A percentile compares a stretch with the other conserved stretches of the same genome.
phyloP scores from a whole-genome alignment of 352 stramenopile genomes.

The Phytophthora colocasiae region DNA sequence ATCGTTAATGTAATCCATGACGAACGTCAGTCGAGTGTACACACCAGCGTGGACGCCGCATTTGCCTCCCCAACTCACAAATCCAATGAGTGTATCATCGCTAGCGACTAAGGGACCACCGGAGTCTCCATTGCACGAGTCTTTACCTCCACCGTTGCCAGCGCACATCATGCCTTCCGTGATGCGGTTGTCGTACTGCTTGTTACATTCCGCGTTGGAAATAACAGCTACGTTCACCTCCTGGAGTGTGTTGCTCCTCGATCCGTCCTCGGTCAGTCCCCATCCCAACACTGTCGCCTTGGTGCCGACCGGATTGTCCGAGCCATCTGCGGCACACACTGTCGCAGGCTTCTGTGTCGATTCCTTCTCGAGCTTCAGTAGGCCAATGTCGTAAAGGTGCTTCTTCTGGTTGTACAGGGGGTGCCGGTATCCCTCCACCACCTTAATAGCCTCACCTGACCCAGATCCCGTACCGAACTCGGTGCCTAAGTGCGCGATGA shows the following conservation, averaged over 20 bases:
- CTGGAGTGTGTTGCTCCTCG: conserved; percentile 39
- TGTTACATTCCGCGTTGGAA: conserved; percentile 61
- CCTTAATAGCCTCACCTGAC: conserved; percentile 31
- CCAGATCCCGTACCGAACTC: conserved; percentile 17
- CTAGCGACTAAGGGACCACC: conserved; percentile 57
- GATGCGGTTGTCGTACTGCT: conserved; percentile 60
- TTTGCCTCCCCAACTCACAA: conserved; percentile 66
- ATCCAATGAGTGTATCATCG: conserved; percentile 52
- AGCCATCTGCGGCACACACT: conserved; percentile 49
- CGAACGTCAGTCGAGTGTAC: conserved; percentile 57
- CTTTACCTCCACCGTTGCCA: conserved; percentile 50
- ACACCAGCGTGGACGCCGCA: conserved; percentile 60
- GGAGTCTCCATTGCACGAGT: conserved; percentile 73
- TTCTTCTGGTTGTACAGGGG: conserved; percentile 36
- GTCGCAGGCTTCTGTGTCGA: conserved; percentile 37
- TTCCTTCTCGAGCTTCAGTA: conserved; percentile 35
- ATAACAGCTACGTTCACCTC: conserved; percentile 62
- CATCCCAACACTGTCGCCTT: conserved; percentile 61
- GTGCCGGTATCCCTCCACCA: conserved; percentile 28
- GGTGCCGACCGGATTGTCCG: conserved; percentile 52
- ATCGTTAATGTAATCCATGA: conserved; percentile 56
- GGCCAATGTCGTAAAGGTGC: conserved; percentile 34
- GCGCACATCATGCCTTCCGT: conserved; percentile 69
- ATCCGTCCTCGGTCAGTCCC: conserved; percentile 51
- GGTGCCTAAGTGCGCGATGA: conserved; percentile 45